Evolutionary conservation across 768 basidiomycete species (phyloP), one percentile per base, ranked within the genome.

Genomic region (Boletellus emodensis): DNA sequence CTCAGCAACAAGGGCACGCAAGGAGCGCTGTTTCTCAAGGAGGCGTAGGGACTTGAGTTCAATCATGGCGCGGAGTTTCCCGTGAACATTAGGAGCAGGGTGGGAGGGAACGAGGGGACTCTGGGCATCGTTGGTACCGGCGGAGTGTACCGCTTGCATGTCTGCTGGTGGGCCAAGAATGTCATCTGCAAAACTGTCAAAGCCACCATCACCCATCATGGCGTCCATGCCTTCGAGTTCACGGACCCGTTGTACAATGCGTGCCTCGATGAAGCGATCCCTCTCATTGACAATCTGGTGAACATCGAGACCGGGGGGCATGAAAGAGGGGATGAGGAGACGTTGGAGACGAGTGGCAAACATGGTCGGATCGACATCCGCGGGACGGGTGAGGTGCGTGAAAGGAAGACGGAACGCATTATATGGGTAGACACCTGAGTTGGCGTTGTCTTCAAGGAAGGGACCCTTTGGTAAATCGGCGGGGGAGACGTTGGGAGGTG

Each of bases 261-360:
- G 83, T 4, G 89, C 87, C 61, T 96, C 90, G 49, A 98, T 83
- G 67, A 83, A 94, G 10, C 90, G 81, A 57, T 95, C 91, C 6
- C 95, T 83, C 70, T 99, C 96, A 55, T 90, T 87, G 61, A 94
- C 77, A 53, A 97, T 79, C 56, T 91, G 82, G 59, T 94, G 87
- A 4, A 94, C 90, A 66, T 99, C 96, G 28, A 99, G 81, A 14
- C 95, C 95, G 10, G 78, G 72, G 0, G 96, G 95, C 82, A 91
- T 90, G 54, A 97, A 72, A 7, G 88, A 88, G 0, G 96, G 96
- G 17, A 98, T 77, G 38, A 97, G 72, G 20, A 92, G 78, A 3
- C 88, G 79, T 61, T 91, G 89, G 26, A 90, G 75, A 32, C 85
- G 84, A 26, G 85, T 86, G 1, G 84, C 81, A 58, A 82, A 84